Base-by-base conservation (phyloP, 2,329 filamentous ascomycete species). In the Atkinsonella hypoxylon region DNA sequence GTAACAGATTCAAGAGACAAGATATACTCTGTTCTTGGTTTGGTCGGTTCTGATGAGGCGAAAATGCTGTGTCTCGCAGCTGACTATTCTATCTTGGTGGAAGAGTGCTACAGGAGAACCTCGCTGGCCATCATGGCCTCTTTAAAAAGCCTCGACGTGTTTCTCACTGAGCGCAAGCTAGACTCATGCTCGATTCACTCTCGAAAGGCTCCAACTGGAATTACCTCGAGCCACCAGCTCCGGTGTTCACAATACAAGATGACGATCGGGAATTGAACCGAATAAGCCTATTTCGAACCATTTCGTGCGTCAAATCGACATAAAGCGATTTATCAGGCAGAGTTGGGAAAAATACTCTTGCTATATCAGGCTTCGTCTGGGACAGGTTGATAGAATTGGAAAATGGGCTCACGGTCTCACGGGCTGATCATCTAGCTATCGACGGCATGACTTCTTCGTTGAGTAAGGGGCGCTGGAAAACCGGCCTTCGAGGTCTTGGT, bases 1-100 rank as follows among this genome's bases (percentile, higher is more conserved):
- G 50, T 40, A 13, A 50, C 42, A n/a, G 43, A 50, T 18, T 22
- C 51, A 2, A 36, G 42, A 7, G 51, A 52, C 38, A 52, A 50
- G 18, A 30, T 52, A 11, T 52, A 52, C 36, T 40, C 47, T 12
- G 34, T 52, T 22, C 30, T 52, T 11, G 51, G 47, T 7, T 47
- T 52, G 13, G 26, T 52, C 31, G 22, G 20, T 20, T 10, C 22
- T 11, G 22, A 52, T 34, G 50, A 49, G n/a, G 36, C 41, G 1
- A 17, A 18, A 12, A 22, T 18, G 4, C 17, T 45, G 7, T 18
- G 20, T 17, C 10, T 52, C 9, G 18, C 39, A n/a, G 45, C 50
- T 7, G 50, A 52, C 22, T 52, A 49, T 22, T 45, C 34, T 10
- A 48, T 43, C 18, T 52, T 41, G 2, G 12, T 41, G 15, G 46